Base-by-base conservation (phyloP, 2,329 filamentous ascomycete genomes). In the Arachnopeziza araneosa region DNA sequence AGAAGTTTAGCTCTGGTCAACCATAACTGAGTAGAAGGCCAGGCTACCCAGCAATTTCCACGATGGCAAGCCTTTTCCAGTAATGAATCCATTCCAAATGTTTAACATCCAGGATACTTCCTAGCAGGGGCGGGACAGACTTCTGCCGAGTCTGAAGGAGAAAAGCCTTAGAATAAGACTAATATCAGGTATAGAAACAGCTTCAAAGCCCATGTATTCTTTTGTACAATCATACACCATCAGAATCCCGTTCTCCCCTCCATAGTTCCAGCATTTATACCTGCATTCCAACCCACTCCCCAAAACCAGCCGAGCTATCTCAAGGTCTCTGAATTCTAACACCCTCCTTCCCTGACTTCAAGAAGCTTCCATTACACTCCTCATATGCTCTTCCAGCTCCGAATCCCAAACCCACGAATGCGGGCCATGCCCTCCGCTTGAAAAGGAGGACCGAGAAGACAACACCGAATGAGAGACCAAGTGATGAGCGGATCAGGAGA, bases 391-490 rank as follows among this genome's bases (percentile, higher is more conserved):
- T 87, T 71, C 95, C 95, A 66, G 93, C 93, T 75, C 96, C 95
- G 75, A 99, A 98, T 60, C 95, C 95, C 58, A 93, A 83, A 67
- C 95, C 95, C 67, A 96, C 85, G 75, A 91, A 95, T n/a, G 93
- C 95, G 60, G 95, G 95, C 91, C 93, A 99, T 67, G 95, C 91
- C 80, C 95, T 88, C 77, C 96, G 89, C 84, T 96, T 96, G 86
- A 99, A 99, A 59, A 99, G 80, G 61, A 99, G 89, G 63, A 99
- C 93, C 63, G 95, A 98, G 83, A 99, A 98, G 78, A 99, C 91
- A 76, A 99, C 89, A 75, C 95, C 95, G 79, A 99, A 99, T 69
- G 90, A 91, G 75, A 98, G 89, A 73, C 95, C 95, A 76, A 99
- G 89, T 59, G 90, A 88, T 67, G 93, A 98, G 78, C 96, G 93